A percentile compares a stretch with the other conserved stretches of the same genome.
Conservation (phyloP, 2,329 filamentous ascomycete genomes). For the Pestalotiopsis sp. region DNA sequence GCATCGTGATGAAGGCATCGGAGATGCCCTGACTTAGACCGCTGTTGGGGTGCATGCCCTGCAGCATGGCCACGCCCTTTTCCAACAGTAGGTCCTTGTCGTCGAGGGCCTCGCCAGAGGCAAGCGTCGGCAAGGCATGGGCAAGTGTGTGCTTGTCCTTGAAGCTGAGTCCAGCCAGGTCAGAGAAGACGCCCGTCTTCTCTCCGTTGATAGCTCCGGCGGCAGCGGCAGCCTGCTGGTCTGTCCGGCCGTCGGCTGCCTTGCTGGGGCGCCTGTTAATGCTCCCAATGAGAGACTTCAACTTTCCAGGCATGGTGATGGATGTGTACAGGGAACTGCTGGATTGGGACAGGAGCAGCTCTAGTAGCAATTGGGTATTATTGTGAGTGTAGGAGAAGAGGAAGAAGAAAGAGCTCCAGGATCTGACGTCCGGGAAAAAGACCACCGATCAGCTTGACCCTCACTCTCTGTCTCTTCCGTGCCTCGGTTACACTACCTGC, state of each 20-base stretch:
- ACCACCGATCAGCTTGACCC: background rate
- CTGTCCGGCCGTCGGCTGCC: conserved; percentile 49
- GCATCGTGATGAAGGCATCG: conserved; percentile 53
- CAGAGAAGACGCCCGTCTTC: conserved; percentile 42
- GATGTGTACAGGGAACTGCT: background rate
- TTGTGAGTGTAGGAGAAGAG: background rate
- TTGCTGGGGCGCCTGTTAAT: conserved; percentile 48
- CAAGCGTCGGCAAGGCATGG: conserved; percentile 42
- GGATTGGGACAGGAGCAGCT: background rate
- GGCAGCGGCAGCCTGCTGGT: conserved; percentile 34
- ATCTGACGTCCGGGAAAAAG: background rate
- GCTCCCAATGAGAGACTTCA: conserved; percentile 39
- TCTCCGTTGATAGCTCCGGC: conserved; percentile 23
- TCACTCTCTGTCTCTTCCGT: background rate
- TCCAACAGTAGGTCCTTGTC: conserved; percentile 51
- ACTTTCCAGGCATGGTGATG: background rate
- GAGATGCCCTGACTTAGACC: conserved; percentile 49
- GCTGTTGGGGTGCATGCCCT: conserved; percentile 50
- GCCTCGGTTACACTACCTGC: background rate
- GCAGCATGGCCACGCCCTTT: conserved; percentile 54
- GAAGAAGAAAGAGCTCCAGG: background rate
- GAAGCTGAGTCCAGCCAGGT: conserved; percentile 38
- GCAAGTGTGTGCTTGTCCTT: conserved; percentile 41
- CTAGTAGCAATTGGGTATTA: background rate
- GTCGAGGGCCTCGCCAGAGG: conserved; percentile 46